Evolutionary conservation across 345 rosid species (phyloP).

Genomic region (Excoecaria cochinchinensis): DNA sequence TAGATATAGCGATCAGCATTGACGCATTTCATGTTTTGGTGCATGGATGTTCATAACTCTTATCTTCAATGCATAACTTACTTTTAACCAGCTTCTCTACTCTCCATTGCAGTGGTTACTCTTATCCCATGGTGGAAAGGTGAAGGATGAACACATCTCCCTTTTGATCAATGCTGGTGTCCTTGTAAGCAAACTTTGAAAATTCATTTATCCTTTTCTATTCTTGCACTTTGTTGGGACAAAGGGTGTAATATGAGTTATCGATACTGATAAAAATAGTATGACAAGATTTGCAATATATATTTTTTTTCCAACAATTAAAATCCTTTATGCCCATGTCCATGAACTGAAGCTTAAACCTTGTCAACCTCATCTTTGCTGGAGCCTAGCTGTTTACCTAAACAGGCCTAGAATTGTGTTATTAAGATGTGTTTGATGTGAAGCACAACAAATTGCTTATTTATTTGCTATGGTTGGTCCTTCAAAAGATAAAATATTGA

Average conservation of each 20-base stretch:
- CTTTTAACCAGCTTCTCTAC: background rate
- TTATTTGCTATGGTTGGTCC: no score
- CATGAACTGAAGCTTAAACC: background rate
- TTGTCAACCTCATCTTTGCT: background rate
- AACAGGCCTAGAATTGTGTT: background rate
- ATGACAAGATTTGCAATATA: no score
- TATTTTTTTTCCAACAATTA: background rate
- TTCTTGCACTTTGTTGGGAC: slow-evolving; percentile 11
- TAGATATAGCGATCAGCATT: no score
- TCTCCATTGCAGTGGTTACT: slow-evolving; percentile 52
- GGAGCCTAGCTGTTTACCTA: background rate
- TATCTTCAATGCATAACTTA: background rate
- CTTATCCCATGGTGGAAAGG: slow-evolving; percentile 70
- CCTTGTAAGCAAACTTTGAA: slow-evolving; percentile 57
- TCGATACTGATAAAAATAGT: background rate
- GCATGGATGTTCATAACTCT: background rate
- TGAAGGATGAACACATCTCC: slow-evolving; percentile 71
- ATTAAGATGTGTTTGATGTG: background rate
- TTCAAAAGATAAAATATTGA: no score
- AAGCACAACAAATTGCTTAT: no score
- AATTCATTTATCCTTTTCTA: background rate
- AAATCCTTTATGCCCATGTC: background rate
- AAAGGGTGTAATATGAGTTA: background rate
- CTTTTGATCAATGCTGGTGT: slow-evolving; percentile 78
- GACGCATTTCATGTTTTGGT: background rate